A percentile compares a stretch with the other conserved stretches of the same genome.
These are phyloP conservation scores for Populus tomentosa DNA, from an alignment of 441 rosid species.

Conservation along the genomic window DNA sequence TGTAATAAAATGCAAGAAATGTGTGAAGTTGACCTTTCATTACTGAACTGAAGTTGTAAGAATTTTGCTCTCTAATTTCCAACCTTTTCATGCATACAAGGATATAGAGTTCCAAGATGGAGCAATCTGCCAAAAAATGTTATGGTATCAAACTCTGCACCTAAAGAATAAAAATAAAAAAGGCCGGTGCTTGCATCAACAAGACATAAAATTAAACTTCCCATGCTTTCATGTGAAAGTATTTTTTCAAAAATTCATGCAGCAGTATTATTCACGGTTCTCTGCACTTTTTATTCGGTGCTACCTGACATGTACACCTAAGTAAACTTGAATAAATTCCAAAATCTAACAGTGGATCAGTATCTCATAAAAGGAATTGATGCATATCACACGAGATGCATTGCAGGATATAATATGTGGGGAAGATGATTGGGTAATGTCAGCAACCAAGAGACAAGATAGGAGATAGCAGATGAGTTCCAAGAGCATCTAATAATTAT, in stretches of 20 bases:
- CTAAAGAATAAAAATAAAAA: background rate
- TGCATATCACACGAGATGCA: background rate
- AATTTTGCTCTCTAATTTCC: constrained; percentile 82
- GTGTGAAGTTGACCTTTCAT: constrained; percentile 64
- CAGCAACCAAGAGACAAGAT: background rate
- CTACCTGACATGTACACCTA: background rate
- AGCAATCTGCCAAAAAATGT: constrained; percentile 63
- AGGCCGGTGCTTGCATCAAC: background rate
- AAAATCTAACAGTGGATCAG: background rate
- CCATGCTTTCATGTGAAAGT: constrained; percentile 2
- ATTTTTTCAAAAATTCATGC: background rate
- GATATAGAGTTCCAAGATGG: constrained; percentile 81
- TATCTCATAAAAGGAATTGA: background rate
- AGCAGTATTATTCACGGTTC: background rate
- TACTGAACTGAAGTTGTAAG: constrained; percentile 77
- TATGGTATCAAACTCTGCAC: background rate
- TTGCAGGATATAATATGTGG: background rate
- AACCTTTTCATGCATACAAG: constrained; percentile 85
- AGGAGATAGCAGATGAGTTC: background rate
- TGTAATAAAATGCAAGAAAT: background rate
- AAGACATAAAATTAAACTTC: background rate
- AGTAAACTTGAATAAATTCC: background rate
- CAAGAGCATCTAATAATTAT: background rate
- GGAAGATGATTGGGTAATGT: background rate
- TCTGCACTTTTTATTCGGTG: background rate